Evolutionary conservation across 2,329 filamentous ascomycete genomes (phyloP), one percentile per base, ranked within the genome.

Genomic region (Volutella citrinella): DNA sequence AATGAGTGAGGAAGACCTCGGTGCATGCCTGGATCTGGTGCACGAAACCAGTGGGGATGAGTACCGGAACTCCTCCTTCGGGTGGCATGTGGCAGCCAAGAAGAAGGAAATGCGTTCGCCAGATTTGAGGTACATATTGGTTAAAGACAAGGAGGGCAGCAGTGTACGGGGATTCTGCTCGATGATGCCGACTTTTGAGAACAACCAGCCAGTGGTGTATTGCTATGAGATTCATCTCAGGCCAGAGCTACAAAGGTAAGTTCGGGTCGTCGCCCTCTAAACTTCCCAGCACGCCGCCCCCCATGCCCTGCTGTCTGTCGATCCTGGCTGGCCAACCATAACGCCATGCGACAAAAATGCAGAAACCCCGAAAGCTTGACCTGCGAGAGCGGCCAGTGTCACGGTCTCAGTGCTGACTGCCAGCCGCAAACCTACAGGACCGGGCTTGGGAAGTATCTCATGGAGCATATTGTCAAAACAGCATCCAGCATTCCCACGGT

Each of bases 181-280:
- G n/a, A 66, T 86, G 51, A 82, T 85, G 80, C 73, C 83, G n/a
- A 83, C 80, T 3, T 76, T 76, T 49, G 83, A 87, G 52, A 77
- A 81, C 42, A 70, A 71, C 2, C 63, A 77, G 38, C 68, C 79
- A 0, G 84, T 89, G 3, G 55, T 88, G 14, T 91, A 89, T 58
- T 82, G 85, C 57, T 91, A 89, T 56, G 85, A 91, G 61, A 78
- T 91, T 21, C 85, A 91, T 52, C 70, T 90, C 4, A 60, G 66
- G 22, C 61, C 69, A 2, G 60, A 66, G 2, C 55, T 84, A 5
- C 74, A 76, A 46, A 71, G 80, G 64, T 77, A 57, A 42, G 63
- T 60, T 10, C 27, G 31, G 20, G 25, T 32, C 32, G n/a, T n/a
- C n/a, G n/a, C n/a, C n/a, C n/a, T n/a, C n/a, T n/a, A n/a, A n/a